Conservation (phyloP, 192 early-diverging fungal species). For the Pecoramyces ruminantium region DNA sequence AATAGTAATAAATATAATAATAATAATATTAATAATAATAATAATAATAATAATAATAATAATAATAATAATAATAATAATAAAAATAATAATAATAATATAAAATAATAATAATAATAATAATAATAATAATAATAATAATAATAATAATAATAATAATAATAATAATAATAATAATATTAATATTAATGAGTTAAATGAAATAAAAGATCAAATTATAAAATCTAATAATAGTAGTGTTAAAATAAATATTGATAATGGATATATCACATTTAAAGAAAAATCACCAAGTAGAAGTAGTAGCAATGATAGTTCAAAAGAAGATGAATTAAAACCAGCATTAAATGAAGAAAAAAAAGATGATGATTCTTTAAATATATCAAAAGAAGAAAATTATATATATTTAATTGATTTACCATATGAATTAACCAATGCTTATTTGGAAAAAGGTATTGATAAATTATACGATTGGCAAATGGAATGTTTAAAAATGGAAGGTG, state of each 20-base stretch:
- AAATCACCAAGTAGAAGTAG: neutral
- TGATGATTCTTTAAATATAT: neutral
- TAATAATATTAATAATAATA: too few relatives aligned
- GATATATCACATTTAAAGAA: neutral
- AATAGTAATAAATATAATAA: neutral
- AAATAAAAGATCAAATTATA: neutral
- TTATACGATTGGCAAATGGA: conserved; percentile 12
- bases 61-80: neutral
- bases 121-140: neutral
- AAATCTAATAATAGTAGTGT: neutral
- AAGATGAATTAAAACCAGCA: neutral
- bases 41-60: too few relatives aligned
- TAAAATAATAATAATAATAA: neutral
- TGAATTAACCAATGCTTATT: neutral
- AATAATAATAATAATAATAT: neutral
- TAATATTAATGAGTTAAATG: neutral
- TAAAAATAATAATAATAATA: neutral
- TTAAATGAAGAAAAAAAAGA: neutral
- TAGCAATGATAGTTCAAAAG: neutral
- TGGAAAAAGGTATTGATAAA: neutral
- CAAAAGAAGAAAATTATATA: neutral
- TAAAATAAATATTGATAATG: neutral
- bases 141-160: neutral
- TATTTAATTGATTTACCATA: neutral
- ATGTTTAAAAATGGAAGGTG: conserved; percentile 10